Base-by-base conservation (phyloP, 2,329 filamentous ascomycete genomes). In the Tolypocladium cylindrosporum region DNA sequence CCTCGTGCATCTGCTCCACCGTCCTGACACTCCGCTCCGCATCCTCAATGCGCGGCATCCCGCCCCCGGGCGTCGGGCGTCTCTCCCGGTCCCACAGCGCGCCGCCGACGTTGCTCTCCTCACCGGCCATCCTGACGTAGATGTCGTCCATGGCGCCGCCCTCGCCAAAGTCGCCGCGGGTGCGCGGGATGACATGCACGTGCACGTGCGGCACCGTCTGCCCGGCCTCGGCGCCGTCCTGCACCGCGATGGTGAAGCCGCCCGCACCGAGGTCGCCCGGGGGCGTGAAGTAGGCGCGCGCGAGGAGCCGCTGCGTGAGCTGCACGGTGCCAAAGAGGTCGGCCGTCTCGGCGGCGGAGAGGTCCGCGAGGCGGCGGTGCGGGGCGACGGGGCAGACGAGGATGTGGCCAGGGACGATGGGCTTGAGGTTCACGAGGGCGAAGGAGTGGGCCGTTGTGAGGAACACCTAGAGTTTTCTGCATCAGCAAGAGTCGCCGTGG, bases 201-300 rank as follows among this genome's bases (percentile, higher is more conserved):
- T 99, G 94, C 16, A 97, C 85, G 74, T 99, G 94, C 10, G 90
- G 80, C 51, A 99, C 93, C 58, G 91, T 96, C 80, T 99, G 94
- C 0, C 94, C 94, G 1, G 94, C 91, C 60, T 91, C 90, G 39
- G 79, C 77, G 24, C 94, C 94, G 72, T 99, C 94, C 72, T 99
- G 94, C n/a, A 99, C 82, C 0, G 93, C 92, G 55, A 99, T 86
- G 69, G 96, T 97, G 75, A 97, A 88, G 60, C 90, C 89, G 11
- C 89, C 85, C 7, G 85, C 88, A 40, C 80, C 73, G 11, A 73
- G 69, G 48, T 56, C 34, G 19, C 56, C 52, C 24, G 66, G 56
- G 72, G 37, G 77, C 10, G 66, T 62, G 63, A 86, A 85, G 67
- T 85, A 85, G 41, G 75, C 72, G 19, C 72, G 73, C 0, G 82